Base-by-base conservation (phyloP, 371 early-diverging fungal species). In the Choanephora cucurbitarum region DNA sequence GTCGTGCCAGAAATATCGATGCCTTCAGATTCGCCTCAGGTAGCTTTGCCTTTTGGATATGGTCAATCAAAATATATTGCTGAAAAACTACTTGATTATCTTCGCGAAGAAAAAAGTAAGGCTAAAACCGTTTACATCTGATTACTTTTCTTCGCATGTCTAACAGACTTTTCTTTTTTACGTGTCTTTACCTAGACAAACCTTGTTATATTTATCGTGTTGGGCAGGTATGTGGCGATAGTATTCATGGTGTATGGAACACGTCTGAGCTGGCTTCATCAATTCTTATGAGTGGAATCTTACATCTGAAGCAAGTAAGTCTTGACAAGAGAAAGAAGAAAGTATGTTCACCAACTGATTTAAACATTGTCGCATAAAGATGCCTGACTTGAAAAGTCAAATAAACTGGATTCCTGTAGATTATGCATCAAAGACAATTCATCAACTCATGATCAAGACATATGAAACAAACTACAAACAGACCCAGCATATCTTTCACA, bases 221-320 rank as follows among this genome's bases (percentile, higher is more conserved):
- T 19, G 78, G 78, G 5, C 78, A 77, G 56, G 62, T 72, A n/a
- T 62, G 59, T 22, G 74, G 74, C n/a, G 70, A 74, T 34, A 55
- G 63, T 14, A 42, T 47, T 9, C 47, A 62, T 21, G 78, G 71
- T n/a, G 57, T 59, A 1, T 77, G 78, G 78, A 77, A 77, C 22
- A 58, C 53, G 6, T 47, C 44, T 6, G 78, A 77, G 18, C 66
- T 37, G 3, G 14, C 10, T 9, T 37, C 37, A 28, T 28, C 28
- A 28, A 28, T 28, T 28, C 28, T 28, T 7, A 28, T 28, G 28
- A 7, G 28, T 7, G 28, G 28, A 5, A 7, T 28, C 7, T 28
- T 28, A 7, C 5, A 28, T 28, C 28, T 28, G 28, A 28, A 28
- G 28, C 28, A 28, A 28, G 28, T 28, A 28, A 28, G 28, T 28